Percentiles rank a stretch among this genome's conserved stretches.
These are phyloP conservation scores for Peniophora sp. DNA, from an alignment of 1,284 basidiomycete genomes.

Conservation along the genomic window DNA sequence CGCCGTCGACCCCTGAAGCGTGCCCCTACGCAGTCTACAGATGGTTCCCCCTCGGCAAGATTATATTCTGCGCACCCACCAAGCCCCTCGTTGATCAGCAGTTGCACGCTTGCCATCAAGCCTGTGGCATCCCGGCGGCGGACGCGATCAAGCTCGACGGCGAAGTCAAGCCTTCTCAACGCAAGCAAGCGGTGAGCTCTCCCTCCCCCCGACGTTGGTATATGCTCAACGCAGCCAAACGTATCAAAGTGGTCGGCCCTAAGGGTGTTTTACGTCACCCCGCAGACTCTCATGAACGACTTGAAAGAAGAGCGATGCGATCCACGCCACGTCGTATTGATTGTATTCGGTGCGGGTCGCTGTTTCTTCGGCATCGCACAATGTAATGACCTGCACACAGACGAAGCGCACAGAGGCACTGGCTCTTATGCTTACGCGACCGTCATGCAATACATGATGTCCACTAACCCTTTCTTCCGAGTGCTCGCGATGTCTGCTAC, in stretches of 20 bases:
- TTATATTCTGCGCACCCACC: constrained; percentile 94
- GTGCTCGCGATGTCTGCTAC: constrained; percentile 94
- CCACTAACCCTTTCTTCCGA: constrained; percentile 90
- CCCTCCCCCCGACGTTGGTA: no score
- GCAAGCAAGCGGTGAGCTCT: constrained; percentile 63
- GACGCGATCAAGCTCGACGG: constrained; percentile 90
- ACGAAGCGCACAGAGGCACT: constrained; percentile 94
- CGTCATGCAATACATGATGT: constrained; percentile 85
- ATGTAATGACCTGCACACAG: constrained; percentile 32
- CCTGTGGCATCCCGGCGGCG: constrained; percentile 88
- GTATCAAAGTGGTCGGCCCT: constrained; percentile 73
- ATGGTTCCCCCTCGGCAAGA: constrained; percentile 91
- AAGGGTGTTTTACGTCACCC: constrained; percentile 96
- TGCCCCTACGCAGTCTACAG: constrained; percentile 88
- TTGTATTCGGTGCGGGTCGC: constrained; percentile 61
- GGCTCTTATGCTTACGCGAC: constrained; percentile 93
- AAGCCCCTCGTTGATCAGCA: constrained; percentile 96
- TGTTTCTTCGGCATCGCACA: background rate
- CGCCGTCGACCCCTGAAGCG: background rate
- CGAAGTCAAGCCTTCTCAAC: constrained; percentile 38
- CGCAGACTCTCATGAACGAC: constrained; percentile 93
- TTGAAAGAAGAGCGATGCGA: constrained; percentile 73
- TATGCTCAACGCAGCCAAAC: no score
- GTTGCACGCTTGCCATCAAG: constrained; percentile 86
- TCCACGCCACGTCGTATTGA: constrained; percentile 68